Evolutionary conservation across 768 basidiomycete species (phyloP), one percentile per base, ranked within the genome.

Genomic region (Lyophyllum shimeji): DNA sequence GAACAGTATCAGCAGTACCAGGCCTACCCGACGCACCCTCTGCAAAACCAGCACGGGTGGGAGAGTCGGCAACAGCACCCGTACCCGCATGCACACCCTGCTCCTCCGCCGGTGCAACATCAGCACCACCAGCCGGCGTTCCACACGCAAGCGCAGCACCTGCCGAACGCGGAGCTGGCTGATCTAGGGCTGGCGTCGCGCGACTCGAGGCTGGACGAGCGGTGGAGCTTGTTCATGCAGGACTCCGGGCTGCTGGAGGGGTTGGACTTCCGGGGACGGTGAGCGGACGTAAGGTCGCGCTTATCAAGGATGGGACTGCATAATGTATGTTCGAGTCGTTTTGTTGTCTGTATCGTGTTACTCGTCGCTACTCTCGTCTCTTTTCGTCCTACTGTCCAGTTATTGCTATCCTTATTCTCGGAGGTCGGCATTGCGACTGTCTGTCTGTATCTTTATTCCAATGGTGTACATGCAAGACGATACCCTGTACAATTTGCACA

Each of bases 221-320:
- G 82, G 21, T 86, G 84, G 84, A 78, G 78, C 52, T 79, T 78
- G 25, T 85, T 86, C 62, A 82, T 86, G 82, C 78, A 80, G 21
- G 79, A 84, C 52, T 81, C 79, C 7, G 80, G 82, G 1, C 50
- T 74, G 9, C 53, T 74, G 52, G 73, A 72, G 23, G 73, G 65
- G n/a, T 59, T 66, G 8, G 55, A 66, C 45, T 66, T 63, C 39
- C 40, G 17, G 13, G 18, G 53, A 15, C 46, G 42, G 45, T 37
- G 29, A 23, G 39, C n/a, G 37, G 7, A 15, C 12, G 31, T 6
- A 33, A 17, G 34, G 12, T 5, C 12, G 34, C 9, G 29, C 29
- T 29, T 5, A 5, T 29, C 29, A 29, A 29, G 9, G 29, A 9
- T 29, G 29, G 9, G n/a, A 5, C 9, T 29, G 29, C 5, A 29